Evolutionary conservation across 345 rosid genomes (phyloP).

Genomic region (Raphanus raphanistrum): DNA sequence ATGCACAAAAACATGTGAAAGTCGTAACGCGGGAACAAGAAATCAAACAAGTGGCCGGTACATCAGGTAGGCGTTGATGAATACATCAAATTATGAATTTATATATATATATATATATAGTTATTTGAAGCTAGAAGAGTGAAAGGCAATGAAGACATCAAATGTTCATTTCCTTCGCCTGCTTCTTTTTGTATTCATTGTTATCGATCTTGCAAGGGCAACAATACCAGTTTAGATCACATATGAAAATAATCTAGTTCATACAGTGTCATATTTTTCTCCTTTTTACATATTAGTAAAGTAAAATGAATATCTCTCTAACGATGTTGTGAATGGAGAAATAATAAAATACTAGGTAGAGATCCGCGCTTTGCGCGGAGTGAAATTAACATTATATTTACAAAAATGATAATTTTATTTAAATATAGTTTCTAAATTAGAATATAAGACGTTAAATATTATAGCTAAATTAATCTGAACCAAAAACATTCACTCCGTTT

Average conservation of each 20-base stretch:
- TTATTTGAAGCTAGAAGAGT: not conserved
- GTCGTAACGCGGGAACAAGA: not conserved
- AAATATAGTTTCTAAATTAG: too few species aligned
- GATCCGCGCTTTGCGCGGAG: too few species aligned
- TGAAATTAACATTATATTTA: too few species aligned
- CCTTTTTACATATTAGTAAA: not conserved
- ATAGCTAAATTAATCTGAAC: too few species aligned
- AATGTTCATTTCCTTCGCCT: not conserved
- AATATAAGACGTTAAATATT: too few species aligned
- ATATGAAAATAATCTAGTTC: not conserved
- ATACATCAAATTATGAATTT: not conserved
- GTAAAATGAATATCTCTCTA: not conserved
- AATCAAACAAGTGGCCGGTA: not conserved
- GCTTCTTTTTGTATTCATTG: slow-evolving; percentile 10
- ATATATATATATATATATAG: not conserved
- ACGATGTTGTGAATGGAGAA: not conserved
- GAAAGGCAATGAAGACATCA: slow-evolving; percentile 12
- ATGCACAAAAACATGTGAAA: not conserved
- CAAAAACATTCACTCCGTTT: too few species aligned
- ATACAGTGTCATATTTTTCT: not conserved
- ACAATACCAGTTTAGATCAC: slow-evolving; percentile 1
- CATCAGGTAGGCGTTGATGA: not conserved
- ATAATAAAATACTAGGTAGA: too few species aligned
- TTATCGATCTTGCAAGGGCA: slow-evolving; percentile 11
- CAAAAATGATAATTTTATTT: too few species aligned